phyloP scores from a whole-genome alignment of 1,284 basidiomycete genomes.

The Tylopilus sp. region DNA sequence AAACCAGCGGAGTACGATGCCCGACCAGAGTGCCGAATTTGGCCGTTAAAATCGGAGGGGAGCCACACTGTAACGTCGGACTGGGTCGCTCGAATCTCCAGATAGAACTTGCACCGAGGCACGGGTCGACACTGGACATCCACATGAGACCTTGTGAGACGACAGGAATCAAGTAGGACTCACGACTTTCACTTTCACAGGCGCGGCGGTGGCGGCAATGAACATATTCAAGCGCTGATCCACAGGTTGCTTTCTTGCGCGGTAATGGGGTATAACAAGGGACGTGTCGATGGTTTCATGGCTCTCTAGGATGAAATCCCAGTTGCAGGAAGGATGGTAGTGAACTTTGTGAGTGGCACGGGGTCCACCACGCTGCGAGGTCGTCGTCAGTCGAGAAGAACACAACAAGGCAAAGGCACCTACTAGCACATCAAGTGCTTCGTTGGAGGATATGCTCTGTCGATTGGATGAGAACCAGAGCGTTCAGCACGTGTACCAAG shows the following conservation, averaged over 20 bases:
- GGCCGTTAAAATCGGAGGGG: slow-evolving; percentile 71
- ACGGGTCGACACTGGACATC: slow-evolving; percentile 58
- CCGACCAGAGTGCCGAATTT: slow-evolving; percentile 53
- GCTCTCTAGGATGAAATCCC: slow-evolving; percentile 61
- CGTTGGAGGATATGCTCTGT: slow-evolving; percentile 25
- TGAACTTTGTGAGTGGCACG: slow-evolving; percentile 54
- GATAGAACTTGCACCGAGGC: slow-evolving; percentile 57
- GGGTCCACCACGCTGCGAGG: slow-evolving; percentile 9
- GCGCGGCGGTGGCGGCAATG: slow-evolving; percentile 46
- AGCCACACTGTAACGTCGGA: slow-evolving; percentile 70
- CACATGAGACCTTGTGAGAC: slow-evolving; percentile 1
- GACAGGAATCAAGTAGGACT: slow-evolving; percentile 27
- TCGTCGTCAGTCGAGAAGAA: slow-evolving; percentile 3
- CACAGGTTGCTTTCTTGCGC: slow-evolving; percentile 64
- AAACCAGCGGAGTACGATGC: slow-evolving; percentile 67
- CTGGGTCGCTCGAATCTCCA: slow-evolving; percentile 55
- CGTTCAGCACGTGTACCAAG: background rate
- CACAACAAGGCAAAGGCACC: background rate
- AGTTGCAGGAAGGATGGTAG: slow-evolving; percentile 49
- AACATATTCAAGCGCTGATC: slow-evolving; percentile 68
- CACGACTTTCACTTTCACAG: slow-evolving; percentile 69
- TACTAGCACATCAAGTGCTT: slow-evolving; percentile 19
- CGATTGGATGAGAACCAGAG: slow-evolving; percentile 8
- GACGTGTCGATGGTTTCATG: slow-evolving; percentile 56
- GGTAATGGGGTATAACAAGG: slow-evolving; percentile 69